Conservation (phyloP, 73 alveolate species). For the Paramecium tetraurelia region DNA sequence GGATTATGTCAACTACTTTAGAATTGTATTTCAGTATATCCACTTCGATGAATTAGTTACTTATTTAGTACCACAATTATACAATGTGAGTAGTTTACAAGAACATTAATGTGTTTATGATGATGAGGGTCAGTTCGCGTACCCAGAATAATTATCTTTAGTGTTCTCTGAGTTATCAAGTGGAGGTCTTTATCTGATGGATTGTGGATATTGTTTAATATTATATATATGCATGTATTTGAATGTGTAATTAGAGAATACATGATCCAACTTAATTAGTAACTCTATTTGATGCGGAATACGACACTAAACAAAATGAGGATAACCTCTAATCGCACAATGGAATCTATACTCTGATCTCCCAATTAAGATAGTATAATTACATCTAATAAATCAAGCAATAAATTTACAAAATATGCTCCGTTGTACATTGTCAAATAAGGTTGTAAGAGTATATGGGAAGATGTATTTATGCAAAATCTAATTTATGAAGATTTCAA, state of each 20-base stretch:
- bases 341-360: background rate
- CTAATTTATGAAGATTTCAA: constrained; percentile 23
- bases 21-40: background rate
- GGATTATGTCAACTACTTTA: constrained; percentile 1
- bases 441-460: background rate
- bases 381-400: background rate
- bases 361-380: constrained; percentile 48
- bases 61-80: background rate
- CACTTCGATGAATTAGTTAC: constrained; percentile 43
- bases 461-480: background rate
- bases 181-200: constrained; percentile 50
- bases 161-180: background rate
- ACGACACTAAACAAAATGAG: background rate
- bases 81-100: background rate
- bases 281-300: background rate
- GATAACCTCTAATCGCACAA: constrained; percentile 42
- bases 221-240: constrained; percentile 15
- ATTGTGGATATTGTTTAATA: constrained; percentile 24
- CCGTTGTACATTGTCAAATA: background rate
- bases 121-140: background rate
- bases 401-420: background rate
- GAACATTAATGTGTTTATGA: background rate
- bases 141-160: constrained; percentile 7
- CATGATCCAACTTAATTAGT: background rate
- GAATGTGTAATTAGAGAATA: background rate